Conservation (phyloP, 1,284 basidiomycete genomes). For the Ceraceosorus bombacis region DNA sequence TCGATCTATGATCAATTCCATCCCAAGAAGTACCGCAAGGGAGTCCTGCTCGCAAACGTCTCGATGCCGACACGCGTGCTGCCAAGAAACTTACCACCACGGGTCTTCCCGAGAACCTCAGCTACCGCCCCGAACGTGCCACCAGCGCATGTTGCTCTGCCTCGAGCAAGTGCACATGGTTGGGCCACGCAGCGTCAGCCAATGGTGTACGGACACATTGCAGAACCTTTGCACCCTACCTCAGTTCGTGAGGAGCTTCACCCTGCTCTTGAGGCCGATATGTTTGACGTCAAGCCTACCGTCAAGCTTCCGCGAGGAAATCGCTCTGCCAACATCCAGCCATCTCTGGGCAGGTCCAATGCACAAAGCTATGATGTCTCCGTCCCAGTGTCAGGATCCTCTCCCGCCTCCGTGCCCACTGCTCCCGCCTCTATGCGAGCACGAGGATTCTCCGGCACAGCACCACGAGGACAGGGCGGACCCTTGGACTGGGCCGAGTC, state of each 20-base stretch:
- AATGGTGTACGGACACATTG: too few species aligned
- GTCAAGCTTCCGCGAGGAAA: too few species aligned
- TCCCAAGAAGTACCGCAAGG: constrained; percentile 33
- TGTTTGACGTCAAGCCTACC: too few species aligned
- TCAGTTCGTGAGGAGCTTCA: too few species aligned
- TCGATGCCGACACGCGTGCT: constrained; percentile 22
- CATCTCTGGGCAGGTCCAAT: too few species aligned
- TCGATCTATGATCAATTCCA: constrained; percentile 38
- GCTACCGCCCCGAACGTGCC: constrained; percentile 1
- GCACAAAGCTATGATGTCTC: too few species aligned
- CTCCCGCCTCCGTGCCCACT: not conserved
- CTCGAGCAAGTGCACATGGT: too few species aligned
- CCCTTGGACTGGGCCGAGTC: not conserved
- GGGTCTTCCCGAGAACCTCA: not conserved
- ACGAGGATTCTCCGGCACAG: not conserved
- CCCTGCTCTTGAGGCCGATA: too few species aligned
- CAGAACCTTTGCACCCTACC: constrained; percentile 3
- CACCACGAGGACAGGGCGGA: not conserved
- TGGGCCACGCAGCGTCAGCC: too few species aligned
- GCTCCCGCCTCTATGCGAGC: constrained; percentile 1
- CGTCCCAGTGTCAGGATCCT: too few species aligned
- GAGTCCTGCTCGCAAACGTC: constrained; percentile 30
- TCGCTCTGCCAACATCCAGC: too few species aligned
- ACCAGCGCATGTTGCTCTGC: not conserved
- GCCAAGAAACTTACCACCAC: constrained; percentile 6